phyloP scores from a whole-genome alignment of 2,329 filamentous ascomycete species.

The Phaeosphaeriaceae sp. region DNA sequence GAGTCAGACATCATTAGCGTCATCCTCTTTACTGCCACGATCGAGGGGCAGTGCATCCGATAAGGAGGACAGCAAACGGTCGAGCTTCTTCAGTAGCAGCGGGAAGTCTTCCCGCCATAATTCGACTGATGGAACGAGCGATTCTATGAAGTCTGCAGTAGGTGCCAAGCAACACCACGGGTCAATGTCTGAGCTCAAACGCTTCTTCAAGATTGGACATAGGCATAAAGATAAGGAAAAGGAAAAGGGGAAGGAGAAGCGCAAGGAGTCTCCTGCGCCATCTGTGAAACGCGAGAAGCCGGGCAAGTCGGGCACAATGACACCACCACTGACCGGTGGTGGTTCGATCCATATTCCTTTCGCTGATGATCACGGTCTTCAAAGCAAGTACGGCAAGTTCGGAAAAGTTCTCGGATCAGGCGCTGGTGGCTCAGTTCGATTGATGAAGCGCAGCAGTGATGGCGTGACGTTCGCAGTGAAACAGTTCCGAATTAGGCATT shows the following conservation, averaged over 20 bases:
- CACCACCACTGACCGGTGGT: slow-evolving; percentile 41
- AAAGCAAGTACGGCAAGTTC: slow-evolving; percentile 93
- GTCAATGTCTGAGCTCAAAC: slow-evolving; percentile 93
- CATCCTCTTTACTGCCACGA: slow-evolving; percentile 51
- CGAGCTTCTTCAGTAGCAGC: slow-evolving; percentile 59
- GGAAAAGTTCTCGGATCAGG: slow-evolving; percentile 93
- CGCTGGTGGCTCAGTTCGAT: slow-evolving; percentile 88
- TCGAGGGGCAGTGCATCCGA: slow-evolving; percentile 51
- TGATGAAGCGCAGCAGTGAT: slow-evolving; percentile 93
- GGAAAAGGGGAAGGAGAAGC: slow-evolving; percentile 51
- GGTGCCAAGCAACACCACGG: slow-evolving; percentile 61
- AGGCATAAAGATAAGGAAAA: slow-evolving; percentile 59
- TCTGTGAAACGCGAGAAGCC: slow-evolving; percentile 60
- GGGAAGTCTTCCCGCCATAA: slow-evolving; percentile 56
- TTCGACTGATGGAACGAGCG: slow-evolving; percentile 47
- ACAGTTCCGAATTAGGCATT: slow-evolving; percentile 89
- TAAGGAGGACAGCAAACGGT: slow-evolving; percentile 56
- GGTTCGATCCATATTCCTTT: slow-evolving; percentile 70
- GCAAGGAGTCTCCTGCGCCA: slow-evolving; percentile 67
- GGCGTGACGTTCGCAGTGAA: slow-evolving; percentile 96
- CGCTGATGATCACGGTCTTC: slow-evolving; percentile 88
- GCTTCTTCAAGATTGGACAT: slow-evolving; percentile 88
- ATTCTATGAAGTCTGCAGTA: slow-evolving; percentile 25
- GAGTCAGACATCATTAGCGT: slow-evolving; percentile 43
- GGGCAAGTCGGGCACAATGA: slow-evolving; percentile 47